Conservation (phyloP, 495 filamentous ascomycete genomes). For the Symbiotaphrina buchneri region DNA sequence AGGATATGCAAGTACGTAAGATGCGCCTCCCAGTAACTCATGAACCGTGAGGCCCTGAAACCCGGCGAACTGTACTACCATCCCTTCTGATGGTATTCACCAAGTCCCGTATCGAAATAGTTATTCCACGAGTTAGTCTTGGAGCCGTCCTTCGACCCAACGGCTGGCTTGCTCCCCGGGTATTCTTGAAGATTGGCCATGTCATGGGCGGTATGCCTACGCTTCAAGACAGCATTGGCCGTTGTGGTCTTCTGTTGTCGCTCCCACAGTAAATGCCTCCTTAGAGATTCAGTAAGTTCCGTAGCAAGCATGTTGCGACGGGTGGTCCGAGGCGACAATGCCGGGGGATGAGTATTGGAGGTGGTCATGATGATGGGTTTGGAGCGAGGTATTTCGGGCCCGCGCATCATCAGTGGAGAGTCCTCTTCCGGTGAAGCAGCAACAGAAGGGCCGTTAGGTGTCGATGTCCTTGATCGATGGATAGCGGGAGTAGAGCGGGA, state of each 20-base stretch:
- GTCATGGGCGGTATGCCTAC: constrained; percentile 78
- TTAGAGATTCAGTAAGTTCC: constrained; percentile 66
- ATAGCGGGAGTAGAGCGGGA: constrained; percentile 68
- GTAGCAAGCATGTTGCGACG: constrained; percentile 92
- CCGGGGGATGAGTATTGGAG: constrained; percentile 41
- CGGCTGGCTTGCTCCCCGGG: constrained; percentile 16
- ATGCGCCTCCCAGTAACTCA: too few relatives aligned
- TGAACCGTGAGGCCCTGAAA: too few relatives aligned
- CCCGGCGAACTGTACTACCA: too few relatives aligned
- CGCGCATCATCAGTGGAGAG: constrained; percentile 48
- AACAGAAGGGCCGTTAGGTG: constrained; percentile 51
- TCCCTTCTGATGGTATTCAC: constrained; percentile 7
- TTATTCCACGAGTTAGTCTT: constrained; percentile 6
- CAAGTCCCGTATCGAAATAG: constrained; percentile 6
- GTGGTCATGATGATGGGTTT: constrained; percentile 74
- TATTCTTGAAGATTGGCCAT: constrained; percentile 65
- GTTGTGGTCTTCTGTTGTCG: constrained; percentile 73
- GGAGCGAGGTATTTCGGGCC: constrained; percentile 48
- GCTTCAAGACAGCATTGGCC: constrained; percentile 65
- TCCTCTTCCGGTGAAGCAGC: constrained; percentile 53
- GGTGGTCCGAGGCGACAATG: constrained; percentile 74
- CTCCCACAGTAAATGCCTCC: constrained; percentile 64
- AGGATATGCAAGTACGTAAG: too few relatives aligned
- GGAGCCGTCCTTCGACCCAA: constrained; percentile 4
- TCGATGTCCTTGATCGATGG: constrained; percentile 50